phyloP scores from a whole-genome alignment of 2,329 filamentous ascomycete species.

The Fusarium luffae region DNA sequence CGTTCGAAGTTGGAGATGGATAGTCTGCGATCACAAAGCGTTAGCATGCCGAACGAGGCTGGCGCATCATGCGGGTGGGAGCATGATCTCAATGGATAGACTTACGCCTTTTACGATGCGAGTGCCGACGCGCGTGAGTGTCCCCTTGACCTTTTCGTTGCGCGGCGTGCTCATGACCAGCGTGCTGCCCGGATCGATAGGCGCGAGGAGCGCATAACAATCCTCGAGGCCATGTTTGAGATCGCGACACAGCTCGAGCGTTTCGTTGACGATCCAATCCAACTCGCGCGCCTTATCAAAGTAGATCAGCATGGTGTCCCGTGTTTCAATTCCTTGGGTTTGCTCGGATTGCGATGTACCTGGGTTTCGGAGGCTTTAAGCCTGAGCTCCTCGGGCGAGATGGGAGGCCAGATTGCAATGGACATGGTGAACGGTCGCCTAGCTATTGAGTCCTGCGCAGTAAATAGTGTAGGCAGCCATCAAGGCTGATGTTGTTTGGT shows the following conservation, averaged over 20 bases:
- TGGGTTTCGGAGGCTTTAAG: slow-evolving; percentile 61
- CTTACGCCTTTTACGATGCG: slow-evolving; percentile 88
- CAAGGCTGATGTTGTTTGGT: slow-evolving; percentile 10
- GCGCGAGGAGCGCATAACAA: slow-evolving; percentile 87
- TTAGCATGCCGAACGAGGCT: slow-evolving; percentile 17
- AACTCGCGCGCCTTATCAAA: slow-evolving; percentile 61
- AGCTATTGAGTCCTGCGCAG: slow-evolving; percentile 8
- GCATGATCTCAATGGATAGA: slow-evolving; percentile 32
- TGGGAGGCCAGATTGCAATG: slow-evolving; percentile 67
- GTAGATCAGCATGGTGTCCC: slow-evolving; percentile 45
- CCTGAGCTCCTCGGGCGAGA: slow-evolving; percentile 63
- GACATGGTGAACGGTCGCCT: slow-evolving; percentile 58
- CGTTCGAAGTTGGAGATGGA: slow-evolving; percentile 80
- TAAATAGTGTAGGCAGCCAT: slow-evolving; percentile 39
- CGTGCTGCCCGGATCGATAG: slow-evolving; percentile 85
- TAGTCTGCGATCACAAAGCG: slow-evolving; percentile 62
- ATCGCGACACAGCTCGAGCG: slow-evolving; percentile 59
- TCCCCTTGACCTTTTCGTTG: slow-evolving; percentile 91
- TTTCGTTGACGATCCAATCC: slow-evolving; percentile 64
- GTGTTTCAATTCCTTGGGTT: not conserved
- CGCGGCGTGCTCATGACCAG: slow-evolving; percentile 88
- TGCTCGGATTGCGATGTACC: slow-evolving; percentile 52
- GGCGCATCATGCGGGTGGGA: not conserved
- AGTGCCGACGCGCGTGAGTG: slow-evolving; percentile 90
- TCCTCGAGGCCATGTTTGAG: slow-evolving; percentile 80